Evolutionary conservation across 225 moss, liverwort and hornwort species (phyloP).

Genomic region (Physcomitrium patens): DNA sequence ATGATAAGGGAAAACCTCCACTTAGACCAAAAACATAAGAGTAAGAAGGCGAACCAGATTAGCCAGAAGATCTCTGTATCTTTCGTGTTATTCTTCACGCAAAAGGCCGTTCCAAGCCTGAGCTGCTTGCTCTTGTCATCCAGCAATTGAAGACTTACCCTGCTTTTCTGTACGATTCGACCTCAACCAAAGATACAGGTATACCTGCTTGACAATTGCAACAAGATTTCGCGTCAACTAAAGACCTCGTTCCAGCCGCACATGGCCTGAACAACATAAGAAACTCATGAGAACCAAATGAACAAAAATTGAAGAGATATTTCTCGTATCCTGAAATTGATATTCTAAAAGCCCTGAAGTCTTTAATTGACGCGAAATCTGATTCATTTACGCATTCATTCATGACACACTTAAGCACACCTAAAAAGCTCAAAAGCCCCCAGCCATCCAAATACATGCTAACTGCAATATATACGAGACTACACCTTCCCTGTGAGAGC

Average conservation of each 20-base stretch:
- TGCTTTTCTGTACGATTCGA: conserved; percentile 66
- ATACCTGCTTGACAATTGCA: conserved; percentile 84
- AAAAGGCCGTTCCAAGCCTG: conserved; percentile 72
- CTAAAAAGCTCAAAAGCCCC: conserved; percentile 56
- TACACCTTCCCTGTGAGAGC: conserved; percentile 78
- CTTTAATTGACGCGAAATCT: conserved; percentile 6
- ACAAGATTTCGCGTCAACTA: conserved; percentile 67
- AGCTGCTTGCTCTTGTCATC: conserved; percentile 78
- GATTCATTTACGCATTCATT: conserved; percentile 15
- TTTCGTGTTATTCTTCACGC: conserved; percentile 93
- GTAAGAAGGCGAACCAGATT: conserved; percentile 65
- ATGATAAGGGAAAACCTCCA: neutral
- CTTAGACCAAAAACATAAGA: neutral
- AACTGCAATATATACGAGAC: conserved; percentile 77
- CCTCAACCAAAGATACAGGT: conserved; percentile 10
- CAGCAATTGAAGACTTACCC: conserved; percentile 70
- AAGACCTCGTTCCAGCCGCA: conserved; percentile 52
- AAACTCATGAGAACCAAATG: conserved; percentile 10
- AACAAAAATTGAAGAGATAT: conserved; percentile 5
- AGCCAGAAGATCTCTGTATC: conserved; percentile 80
- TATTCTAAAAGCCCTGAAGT: conserved; percentile 13
- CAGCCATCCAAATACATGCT: conserved; percentile 78
- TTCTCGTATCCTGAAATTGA: neutral
- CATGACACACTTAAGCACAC: neutral
- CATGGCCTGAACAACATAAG: conserved; percentile 44